phyloP scores from a whole-genome alignment of 2,329 filamentous ascomycete species.

The Coniochaeta sp. region DNA sequence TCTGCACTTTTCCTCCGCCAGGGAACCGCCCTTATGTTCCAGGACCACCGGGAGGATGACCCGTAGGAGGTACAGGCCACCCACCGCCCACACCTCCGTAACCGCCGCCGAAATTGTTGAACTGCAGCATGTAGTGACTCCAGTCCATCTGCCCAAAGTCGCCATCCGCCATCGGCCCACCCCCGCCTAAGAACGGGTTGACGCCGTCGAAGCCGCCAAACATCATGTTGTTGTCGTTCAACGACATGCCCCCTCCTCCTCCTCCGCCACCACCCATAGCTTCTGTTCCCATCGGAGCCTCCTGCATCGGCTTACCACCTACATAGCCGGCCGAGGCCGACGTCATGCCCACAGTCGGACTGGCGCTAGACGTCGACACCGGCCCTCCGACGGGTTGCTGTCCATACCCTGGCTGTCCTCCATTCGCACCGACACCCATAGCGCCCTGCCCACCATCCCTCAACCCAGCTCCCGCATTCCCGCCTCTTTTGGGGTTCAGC shows the following conservation, averaged over 20 bases:
- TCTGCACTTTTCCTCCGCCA: background rate
- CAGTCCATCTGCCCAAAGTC: constrained; percentile 33
- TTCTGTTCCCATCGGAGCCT: background rate
- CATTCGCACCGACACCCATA: background rate
- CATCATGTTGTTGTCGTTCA: constrained; percentile 3
- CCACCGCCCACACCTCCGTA: background rate
- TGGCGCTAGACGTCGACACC: background rate
- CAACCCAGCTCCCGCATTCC: background rate
- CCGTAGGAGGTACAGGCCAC: background rate
- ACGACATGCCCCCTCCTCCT: background rate
- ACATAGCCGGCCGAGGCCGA: background rate
- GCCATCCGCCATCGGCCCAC: constrained; percentile 14
- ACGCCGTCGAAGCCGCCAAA: constrained; percentile 14
- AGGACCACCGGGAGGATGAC: background rate
- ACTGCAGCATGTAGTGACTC: constrained; percentile 32
- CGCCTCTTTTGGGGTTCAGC: background rate
- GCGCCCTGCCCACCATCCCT: background rate
- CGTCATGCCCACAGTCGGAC: background rate
- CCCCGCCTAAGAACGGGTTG: constrained; percentile 21
- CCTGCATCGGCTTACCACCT: background rate
- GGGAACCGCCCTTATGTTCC: background rate
- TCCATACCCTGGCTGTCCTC: background rate
- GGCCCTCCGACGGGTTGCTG: background rate
- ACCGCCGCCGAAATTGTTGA: constrained; percentile 10
- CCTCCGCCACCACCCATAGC: background rate